Percentiles rank a stretch among this genome's conserved stretches.
phyloP scores from a whole-genome alignment of 2,329 filamentous ascomycete genomes.

The Colletotrichum eremochloae region DNA sequence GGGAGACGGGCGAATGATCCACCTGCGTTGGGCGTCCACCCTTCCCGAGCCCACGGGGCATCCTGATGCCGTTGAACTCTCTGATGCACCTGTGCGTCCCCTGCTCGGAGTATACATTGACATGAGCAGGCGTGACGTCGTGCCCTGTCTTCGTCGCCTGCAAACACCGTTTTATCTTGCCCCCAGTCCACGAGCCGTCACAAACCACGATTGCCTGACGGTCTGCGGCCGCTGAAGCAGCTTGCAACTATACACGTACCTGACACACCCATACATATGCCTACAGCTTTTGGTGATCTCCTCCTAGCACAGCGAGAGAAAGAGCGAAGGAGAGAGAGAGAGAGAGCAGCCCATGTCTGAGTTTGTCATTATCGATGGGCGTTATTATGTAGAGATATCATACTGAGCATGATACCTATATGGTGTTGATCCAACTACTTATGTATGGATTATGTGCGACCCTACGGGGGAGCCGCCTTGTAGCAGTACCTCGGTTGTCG shows the following conservation, averaged over 20 bases:
- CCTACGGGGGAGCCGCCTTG: no score
- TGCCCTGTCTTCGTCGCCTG: not conserved
- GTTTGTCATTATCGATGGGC: not conserved
- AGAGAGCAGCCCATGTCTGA: not conserved
- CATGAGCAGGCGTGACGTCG: slow-evolving; percentile 24
- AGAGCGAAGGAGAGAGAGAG: no score
- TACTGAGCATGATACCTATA: no score
- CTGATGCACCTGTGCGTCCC: slow-evolving; percentile 31
- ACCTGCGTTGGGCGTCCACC: slow-evolving; percentile 32
- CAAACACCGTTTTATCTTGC: not conserved
- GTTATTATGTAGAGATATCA: no score
- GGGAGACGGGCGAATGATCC: slow-evolving; percentile 35
- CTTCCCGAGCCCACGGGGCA: slow-evolving; percentile 41
- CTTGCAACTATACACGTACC: not conserved
- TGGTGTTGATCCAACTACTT: no score
- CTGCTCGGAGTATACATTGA: slow-evolving; percentile 10
- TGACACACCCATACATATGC: not conserved
- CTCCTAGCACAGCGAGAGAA: not conserved
- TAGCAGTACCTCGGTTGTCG: not conserved
- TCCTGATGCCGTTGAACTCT: slow-evolving; percentile 31
- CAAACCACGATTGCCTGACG: not conserved
- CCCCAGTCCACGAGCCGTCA: not conserved
- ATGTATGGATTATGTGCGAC: no score
- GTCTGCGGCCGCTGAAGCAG: not conserved
- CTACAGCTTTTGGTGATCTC: not conserved